phyloP scores from a whole-genome alignment of 805 yeast genomes.

The Metschnikowia continentalis region DNA sequence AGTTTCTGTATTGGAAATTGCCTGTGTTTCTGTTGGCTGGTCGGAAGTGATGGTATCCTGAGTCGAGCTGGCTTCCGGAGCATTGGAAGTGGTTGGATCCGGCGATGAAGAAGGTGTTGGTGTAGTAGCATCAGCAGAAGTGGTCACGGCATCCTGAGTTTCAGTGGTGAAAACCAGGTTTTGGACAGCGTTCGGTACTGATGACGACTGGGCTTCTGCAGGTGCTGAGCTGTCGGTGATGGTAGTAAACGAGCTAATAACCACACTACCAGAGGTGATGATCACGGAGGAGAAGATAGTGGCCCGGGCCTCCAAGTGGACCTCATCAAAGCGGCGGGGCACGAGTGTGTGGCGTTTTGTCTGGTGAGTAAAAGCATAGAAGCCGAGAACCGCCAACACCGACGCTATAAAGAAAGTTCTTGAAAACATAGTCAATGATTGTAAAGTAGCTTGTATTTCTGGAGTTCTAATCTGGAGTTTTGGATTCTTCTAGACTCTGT shows the following conservation, averaged over 20 bases:
- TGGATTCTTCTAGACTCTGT: too few relatives aligned
- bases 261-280: not conserved
- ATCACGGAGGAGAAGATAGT: not conserved
- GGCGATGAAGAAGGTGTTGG: too few relatives aligned
- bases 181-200: not conserved
- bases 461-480: too few relatives aligned
- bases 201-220: not conserved
- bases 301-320: conserved; percentile 1
- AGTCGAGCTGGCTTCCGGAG: not conserved
- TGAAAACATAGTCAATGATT: too few relatives aligned
- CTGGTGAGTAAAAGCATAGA: not conserved
- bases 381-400: not conserved
- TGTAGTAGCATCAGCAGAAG: too few relatives aligned
- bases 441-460: too few relatives aligned
- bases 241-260: not conserved
- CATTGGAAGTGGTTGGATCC: too few relatives aligned
- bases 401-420: not conserved
- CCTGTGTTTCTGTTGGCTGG: too few relatives aligned
- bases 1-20: not conserved
- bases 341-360: not conserved
- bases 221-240: not conserved
- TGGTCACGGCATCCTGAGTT: not conserved
- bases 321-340: not conserved
- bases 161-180: not conserved
- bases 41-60: not conserved